Percentiles rank a stretch among this genome's conserved stretches.
These are phyloP conservation scores for Bipolaris bicolor DNA, from an alignment of 2,329 filamentous ascomycete genomes.

Conservation along the genomic window DNA sequence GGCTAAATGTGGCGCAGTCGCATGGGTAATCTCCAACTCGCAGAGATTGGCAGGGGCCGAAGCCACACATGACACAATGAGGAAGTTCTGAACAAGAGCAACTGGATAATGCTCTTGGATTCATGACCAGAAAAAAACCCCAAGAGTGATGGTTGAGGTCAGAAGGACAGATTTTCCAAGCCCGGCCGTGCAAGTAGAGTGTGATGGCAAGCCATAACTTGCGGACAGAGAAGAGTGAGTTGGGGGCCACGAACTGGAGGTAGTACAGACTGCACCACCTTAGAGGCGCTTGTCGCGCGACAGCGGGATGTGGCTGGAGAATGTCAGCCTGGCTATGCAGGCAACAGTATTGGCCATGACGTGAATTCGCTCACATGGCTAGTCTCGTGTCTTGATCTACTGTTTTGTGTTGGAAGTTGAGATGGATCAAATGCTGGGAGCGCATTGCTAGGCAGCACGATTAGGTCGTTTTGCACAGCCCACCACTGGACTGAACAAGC, in stretches of 20 bases:
- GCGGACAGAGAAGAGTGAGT: not conserved
- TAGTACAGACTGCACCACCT: not conserved
- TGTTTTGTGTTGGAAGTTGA: not conserved
- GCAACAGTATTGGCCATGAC: conserved; percentile 6
- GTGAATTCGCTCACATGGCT: not conserved
- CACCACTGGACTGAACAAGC: conserved; percentile 5
- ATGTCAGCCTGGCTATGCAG: conserved; percentile 10
- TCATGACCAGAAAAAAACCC: not conserved
- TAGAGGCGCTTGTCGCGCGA: conserved; percentile 2
- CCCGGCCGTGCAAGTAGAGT: not conserved
- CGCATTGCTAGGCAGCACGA: conserved; percentile 8
- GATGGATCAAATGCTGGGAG: not conserved
- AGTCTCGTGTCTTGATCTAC: conserved; percentile 6
- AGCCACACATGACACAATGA: conserved; percentile 2
- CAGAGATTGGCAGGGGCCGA: conserved; percentile 6
- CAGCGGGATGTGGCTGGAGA: conserved; percentile 9
- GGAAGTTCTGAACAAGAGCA: not conserved
- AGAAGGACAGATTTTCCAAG: not conserved
- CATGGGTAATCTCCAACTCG: not conserved
- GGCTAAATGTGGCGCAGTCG: conserved; percentile 17
- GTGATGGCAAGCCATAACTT: not conserved
- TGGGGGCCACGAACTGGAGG: not conserved
- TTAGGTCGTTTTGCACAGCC: conserved; percentile 16
- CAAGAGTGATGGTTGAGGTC: too few species aligned
- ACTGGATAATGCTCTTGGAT: not conserved